These are phyloP conservation scores for Beauveria australis DNA, from an alignment of 2,329 filamentous ascomycete genomes.

Conservation along the genomic window DNA sequence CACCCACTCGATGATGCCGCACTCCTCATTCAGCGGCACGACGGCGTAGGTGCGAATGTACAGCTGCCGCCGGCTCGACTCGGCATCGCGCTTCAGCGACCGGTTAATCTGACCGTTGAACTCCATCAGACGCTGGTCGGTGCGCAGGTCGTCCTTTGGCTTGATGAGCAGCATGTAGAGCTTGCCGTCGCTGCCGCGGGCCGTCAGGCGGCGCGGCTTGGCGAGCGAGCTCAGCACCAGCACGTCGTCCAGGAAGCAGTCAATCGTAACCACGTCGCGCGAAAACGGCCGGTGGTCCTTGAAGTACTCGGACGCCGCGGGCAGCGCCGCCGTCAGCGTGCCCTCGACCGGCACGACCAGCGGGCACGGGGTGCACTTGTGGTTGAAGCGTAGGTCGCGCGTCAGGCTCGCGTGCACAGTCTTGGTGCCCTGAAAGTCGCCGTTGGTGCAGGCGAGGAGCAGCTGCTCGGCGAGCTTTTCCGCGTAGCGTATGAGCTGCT, in stretches of 20 bases:
- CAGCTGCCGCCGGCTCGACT: conserved; percentile 80
- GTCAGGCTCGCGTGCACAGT: conserved; percentile 64
- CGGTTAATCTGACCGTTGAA: conserved; percentile 98
- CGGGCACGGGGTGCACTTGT: conserved; percentile 71
- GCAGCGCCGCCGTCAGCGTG: conserved; percentile 74
- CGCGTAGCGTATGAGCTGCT: conserved; percentile 63
- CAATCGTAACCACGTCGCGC: conserved; percentile 75
- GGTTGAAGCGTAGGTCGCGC: conserved; percentile 73
- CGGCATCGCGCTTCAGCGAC: conserved; percentile 82
- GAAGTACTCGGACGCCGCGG: conserved; percentile 61
- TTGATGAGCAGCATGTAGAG: conserved; percentile 90
- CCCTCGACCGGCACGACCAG: conserved; percentile 85
- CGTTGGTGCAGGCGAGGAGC: conserved; percentile 70
- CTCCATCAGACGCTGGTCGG: conserved; percentile 97
- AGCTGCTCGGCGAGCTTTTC: conserved; percentile 79
- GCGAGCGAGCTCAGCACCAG: conserved; percentile 85
- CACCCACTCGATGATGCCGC: conserved; percentile 97
- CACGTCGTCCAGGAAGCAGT: conserved; percentile 76
- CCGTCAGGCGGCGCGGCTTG: conserved; percentile 81
- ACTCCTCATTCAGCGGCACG: conserved; percentile 93
- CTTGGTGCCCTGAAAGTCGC: conserved; percentile 60
- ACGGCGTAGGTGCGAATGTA: conserved; percentile 98
- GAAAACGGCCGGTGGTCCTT: conserved; percentile 81
- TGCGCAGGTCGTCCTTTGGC: conserved; percentile 94
- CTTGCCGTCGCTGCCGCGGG: conserved; percentile 81